phyloP scores from a whole-genome alignment of 306 rosid genomes.

The Cercis canadensis region DNA sequence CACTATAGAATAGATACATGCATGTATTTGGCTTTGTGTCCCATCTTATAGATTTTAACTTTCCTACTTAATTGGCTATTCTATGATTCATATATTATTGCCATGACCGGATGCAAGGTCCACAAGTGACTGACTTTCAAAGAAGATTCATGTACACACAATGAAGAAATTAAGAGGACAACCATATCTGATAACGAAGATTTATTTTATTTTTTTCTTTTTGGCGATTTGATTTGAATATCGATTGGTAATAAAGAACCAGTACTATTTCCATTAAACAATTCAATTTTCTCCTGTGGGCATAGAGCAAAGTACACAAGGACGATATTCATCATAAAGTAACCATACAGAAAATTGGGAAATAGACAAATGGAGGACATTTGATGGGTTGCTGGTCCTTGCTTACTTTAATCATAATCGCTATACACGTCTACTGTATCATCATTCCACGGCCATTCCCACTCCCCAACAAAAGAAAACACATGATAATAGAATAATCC shows the following conservation, averaged over 20 bases:
- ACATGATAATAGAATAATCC: neutral
- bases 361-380: neutral
- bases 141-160: neutral
- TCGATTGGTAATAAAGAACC: neutral
- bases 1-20: neutral
- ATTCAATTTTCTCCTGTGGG: neutral
- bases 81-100: neutral
- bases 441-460: too few species aligned
- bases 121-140: neutral
- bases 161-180: neutral
- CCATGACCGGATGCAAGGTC: neutral
- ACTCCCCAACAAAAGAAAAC: neutral
- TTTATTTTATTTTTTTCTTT: too few species aligned
- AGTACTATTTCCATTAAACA: neutral
- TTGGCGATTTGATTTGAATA: too few species aligned
- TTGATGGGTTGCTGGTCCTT: neutral
- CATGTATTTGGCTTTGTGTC: neutral
- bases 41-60: neutral
- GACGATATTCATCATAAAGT: neutral
- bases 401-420: neutral
- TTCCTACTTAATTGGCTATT: neutral
- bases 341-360: neutral
- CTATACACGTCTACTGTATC: neutral
- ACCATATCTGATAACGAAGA: too few species aligned
- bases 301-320: neutral